These are phyloP conservation scores for Larix kaempferi DNA, from an alignment of 75 land plant species.

Conservation along the genomic window DNA sequence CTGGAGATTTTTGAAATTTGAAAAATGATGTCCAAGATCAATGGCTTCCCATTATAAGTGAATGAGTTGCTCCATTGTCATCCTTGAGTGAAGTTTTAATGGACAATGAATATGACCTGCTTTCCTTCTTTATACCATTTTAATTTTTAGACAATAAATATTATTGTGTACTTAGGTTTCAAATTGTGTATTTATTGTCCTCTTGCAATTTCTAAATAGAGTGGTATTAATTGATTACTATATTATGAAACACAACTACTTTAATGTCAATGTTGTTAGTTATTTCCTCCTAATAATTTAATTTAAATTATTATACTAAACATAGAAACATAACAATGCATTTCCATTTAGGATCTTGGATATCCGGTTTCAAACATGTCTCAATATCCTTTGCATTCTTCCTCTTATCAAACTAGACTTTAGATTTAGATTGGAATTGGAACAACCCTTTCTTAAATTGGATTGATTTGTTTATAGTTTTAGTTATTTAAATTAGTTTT, in stretches of 20 bases:
- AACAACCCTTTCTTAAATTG: too few species aligned
- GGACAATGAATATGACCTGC: not conserved
- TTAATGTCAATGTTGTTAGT: conserved; percentile 42
- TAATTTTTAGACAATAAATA: not conserved
- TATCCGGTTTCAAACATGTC: not conserved
- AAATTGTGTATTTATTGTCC: not conserved
- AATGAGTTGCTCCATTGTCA: too few species aligned
- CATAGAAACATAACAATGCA: not conserved
- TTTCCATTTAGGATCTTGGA: not conserved
- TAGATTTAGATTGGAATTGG: not conserved
- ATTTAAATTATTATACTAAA: not conserved
- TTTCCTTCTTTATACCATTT: not conserved
- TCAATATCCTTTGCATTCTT: not conserved
- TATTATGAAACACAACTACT: conserved; percentile 40
- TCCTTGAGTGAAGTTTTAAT: too few species aligned
- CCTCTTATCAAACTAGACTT: not conserved
- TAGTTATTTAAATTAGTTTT: too few species aligned
- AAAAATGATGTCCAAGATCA: conserved; percentile 36
- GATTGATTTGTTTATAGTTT: too few species aligned
- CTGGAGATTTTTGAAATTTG: conserved; percentile 39
- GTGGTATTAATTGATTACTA: conserved; percentile 50
- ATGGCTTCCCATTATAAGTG: conserved; percentile 51
- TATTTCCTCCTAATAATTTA: not conserved
- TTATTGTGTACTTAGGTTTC: not conserved
- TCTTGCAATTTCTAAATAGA: not conserved